Percentiles rank a stretch among this genome's conserved stretches.
Evolutionary conservation across 164 flowering plant genomes (phyloP).

Genomic region (Vitis amurensis): DNA sequence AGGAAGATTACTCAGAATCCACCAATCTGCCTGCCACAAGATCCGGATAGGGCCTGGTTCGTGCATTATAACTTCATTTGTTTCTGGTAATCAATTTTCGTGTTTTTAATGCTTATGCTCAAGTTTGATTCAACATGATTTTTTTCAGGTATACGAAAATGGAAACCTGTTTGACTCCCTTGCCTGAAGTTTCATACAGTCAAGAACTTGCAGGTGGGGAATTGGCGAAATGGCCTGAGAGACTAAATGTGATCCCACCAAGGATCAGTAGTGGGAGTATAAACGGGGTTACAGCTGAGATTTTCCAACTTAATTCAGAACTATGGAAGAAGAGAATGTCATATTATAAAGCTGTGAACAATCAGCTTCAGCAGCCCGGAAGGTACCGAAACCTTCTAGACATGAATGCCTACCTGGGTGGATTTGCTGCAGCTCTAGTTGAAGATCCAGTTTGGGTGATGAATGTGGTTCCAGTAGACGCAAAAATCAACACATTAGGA

Average conservation of each 20-base stretch:
- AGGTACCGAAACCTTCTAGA: slow-evolving; percentile 52
- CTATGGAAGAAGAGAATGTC: slow-evolving; percentile 49
- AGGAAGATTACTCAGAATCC: slow-evolving; percentile 21
- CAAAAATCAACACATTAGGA: slow-evolving; percentile 49
- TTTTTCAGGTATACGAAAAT: slow-evolving; percentile 45
- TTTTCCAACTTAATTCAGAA: slow-evolving; percentile 27
- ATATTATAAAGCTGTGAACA: slow-evolving; percentile 39
- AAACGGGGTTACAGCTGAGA: slow-evolving; percentile 30
- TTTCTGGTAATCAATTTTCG: not conserved
- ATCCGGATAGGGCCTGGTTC: slow-evolving; percentile 49
- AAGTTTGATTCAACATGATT: not conserved
- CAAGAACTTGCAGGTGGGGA: slow-evolving; percentile 43
- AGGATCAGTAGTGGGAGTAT: slow-evolving; percentile 47
- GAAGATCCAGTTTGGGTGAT: slow-evolving; percentile 60
- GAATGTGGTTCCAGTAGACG: slow-evolving; percentile 59
- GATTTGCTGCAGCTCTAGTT: slow-evolving; percentile 56
- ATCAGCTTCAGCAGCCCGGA: slow-evolving; percentile 34
- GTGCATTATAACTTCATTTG: not conserved
- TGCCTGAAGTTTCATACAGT: slow-evolving; percentile 44
- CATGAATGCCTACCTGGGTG: slow-evolving; percentile 58
- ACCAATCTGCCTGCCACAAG: slow-evolving; percentile 29
- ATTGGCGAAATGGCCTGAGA: slow-evolving; percentile 53
- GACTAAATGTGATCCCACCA: slow-evolving; percentile 44
- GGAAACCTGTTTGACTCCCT: slow-evolving; percentile 45
- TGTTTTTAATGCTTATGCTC: not conserved